Evolutionary conservation across 1,284 basidiomycete genomes (phyloP), one percentile per base, ranked within the genome.

Genomic region (Trichosporon sp.): DNA sequence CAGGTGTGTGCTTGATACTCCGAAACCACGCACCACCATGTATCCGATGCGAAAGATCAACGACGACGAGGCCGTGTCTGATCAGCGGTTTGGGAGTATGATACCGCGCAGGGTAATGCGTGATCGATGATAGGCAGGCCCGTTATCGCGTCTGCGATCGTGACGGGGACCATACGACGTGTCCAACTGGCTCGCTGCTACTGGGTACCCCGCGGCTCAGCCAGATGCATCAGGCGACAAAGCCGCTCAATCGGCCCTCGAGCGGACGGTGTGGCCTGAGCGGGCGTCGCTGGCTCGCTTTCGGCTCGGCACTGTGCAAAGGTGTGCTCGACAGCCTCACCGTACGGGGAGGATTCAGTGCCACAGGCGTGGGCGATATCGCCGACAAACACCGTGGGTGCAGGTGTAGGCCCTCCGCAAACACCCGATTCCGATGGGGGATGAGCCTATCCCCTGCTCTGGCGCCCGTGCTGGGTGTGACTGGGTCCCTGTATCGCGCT

Each of bases 341-440:
- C 21, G 54, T 26, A 31, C 1, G 2, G 19, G n/a, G 12, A 12
- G 10, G 38, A 1, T 40, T 0, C 11, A 11, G 32, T 37, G 59
- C 59, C 59, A 63, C 59, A 35, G 59, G 14, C 5, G 14, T n/a
- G 16, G 4, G 16, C 32, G 16, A 35, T 63, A 63, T 63, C 31
- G 59, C 59, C 59, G 59, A 63, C 14, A 63, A 63, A 63, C 59
- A 16, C 59, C 59, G 59, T 63, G 21, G 59, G 59, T 35, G 59
- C 14, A n/a, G 31, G 16, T 16, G 31, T 32, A 37, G 31, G 59
- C 32, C 59, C 32, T 63, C 59, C 59, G 59, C 59, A 63, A 63
- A 63, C 59, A 35, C 59, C 59, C 59, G 59, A 63, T 63, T 63
- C 59, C 59, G 59, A 63, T 63, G 59, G 59, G 59, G 59, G 59